Evolutionary conservation across 2,329 filamentous ascomycete species (phyloP).

Genomic region (Microdochium nivale): DNA sequence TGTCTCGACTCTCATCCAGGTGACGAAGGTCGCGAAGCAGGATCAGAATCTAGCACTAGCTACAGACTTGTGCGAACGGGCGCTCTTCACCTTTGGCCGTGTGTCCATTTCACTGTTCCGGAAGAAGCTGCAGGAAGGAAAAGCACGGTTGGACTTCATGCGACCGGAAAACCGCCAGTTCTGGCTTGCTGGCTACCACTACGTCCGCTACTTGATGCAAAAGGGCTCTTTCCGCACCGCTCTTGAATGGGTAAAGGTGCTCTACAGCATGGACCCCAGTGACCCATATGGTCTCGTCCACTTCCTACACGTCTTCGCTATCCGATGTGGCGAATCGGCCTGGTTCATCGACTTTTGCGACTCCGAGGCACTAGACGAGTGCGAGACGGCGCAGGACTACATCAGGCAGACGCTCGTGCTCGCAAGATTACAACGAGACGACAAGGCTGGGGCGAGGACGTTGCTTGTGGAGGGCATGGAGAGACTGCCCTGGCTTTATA

Average conservation of each 20-base stretch:
- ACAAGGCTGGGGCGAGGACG: slow-evolving; percentile 55
- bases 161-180: slow-evolving; percentile 86
- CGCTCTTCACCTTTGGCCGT: slow-evolving; percentile 88
- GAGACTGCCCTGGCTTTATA: slow-evolving; percentile 76
- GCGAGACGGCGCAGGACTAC: slow-evolving; percentile 41
- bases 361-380: slow-evolving; percentile 30
- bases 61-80: slow-evolving; percentile 80
- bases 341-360: slow-evolving; percentile 66
- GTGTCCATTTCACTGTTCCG: slow-evolving; percentile 78
- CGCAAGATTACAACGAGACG: slow-evolving; percentile 64
- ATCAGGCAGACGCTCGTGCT: slow-evolving; percentile 69
- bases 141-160: slow-evolving; percentile 71
- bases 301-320: slow-evolving; percentile 72
- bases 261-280: slow-evolving; percentile 63
- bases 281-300: slow-evolving; percentile 82
- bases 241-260: slow-evolving; percentile 84
- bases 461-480: slow-evolving; percentile 61
- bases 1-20: slow-evolving; percentile 86
- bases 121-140: slow-evolving; percentile 65
- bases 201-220: slow-evolving; percentile 74
- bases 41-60: slow-evolving; percentile 82
- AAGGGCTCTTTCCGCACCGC: slow-evolving; percentile 93
- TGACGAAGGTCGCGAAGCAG: slow-evolving; percentile 85
- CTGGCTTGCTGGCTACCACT: slow-evolving; percentile 83
- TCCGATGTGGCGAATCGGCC: slow-evolving; percentile 69